Evolutionary conservation across 2,329 filamentous ascomycete species (phyloP).

Genomic region (Ramularia collo-cygni): DNA sequence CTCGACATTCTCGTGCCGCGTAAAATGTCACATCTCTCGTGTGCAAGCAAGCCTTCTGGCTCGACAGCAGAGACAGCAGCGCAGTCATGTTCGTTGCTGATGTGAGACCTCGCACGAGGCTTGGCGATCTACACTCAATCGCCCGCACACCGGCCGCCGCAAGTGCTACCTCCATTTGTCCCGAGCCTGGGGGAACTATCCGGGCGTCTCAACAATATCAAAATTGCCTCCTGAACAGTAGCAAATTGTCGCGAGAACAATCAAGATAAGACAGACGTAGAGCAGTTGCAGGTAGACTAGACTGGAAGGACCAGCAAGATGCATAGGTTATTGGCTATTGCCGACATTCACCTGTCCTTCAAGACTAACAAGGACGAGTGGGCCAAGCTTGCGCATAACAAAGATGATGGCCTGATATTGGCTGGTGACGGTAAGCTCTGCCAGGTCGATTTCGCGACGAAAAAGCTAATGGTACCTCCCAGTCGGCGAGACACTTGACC

Average conservation of each 20-base stretch:
- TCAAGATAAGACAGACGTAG: neutral
- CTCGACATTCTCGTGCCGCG: too few species aligned
- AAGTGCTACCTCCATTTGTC: neutral
- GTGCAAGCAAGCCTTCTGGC: too few species aligned
- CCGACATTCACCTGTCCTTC: constrained; percentile 42
- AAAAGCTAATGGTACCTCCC: too few species aligned
- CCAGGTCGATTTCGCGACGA: too few species aligned
- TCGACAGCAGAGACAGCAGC: too few species aligned
- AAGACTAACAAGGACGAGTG: constrained; percentile 40
- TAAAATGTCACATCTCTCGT: too few species aligned
- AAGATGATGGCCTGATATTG: constrained; percentile 40
- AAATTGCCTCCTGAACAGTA: constrained; percentile 1
- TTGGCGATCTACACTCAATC: constrained; percentile 1
- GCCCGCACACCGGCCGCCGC: constrained; percentile 1
- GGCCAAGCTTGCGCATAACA: constrained; percentile 33
- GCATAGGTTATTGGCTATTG: constrained; percentile 40
- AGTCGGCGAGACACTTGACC: constrained; percentile 29
- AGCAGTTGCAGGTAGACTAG: too few species aligned
- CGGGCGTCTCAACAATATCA: neutral
- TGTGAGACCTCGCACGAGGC: too few species aligned
- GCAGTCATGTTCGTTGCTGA: too few species aligned
- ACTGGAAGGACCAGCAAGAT: constrained; percentile 13
- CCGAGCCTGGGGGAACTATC: neutral
- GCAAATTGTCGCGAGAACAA: neutral
- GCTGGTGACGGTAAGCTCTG: constrained; percentile 36